Evolutionary conservation across 768 basidiomycete species (phyloP), one percentile per base, ranked within the genome.

Genomic region (Mycena capillaripes): DNA sequence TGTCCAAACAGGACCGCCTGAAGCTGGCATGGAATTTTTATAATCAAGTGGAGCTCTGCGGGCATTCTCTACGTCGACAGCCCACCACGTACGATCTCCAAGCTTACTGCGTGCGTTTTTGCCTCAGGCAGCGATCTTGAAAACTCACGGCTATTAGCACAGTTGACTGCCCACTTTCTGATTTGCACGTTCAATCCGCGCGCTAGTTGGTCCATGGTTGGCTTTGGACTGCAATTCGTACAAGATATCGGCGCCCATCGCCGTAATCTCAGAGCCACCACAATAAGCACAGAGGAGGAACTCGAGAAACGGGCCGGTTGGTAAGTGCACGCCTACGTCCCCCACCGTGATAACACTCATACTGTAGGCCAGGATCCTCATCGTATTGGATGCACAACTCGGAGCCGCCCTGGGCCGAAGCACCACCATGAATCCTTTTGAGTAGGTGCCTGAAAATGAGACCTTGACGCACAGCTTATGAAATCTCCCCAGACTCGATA

Each of bases 101-200:
- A 38, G 30, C 53, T 6, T 70, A 70, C 30, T 70, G 69, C 36
- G 69, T 65, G 7, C n/a, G 69, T 58, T 12, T 14, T 32, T n/a
- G n/a, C 17, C 16, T 23, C 36, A 14, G 4, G 23, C 10, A 44
- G 14, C n/a, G 23, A 21, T 36, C 11, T 34, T 8, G 29, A 29
- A 25, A 5, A 70, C 25, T n/a, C 12, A 36, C 19, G 11, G 21
- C 30, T 16, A 25, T n/a, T 8, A 9, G 21, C 12, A 3, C 60
- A 70, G 69, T 61, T 70, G 4, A 52, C 60, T 10, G 50, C 29
- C 2, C 25, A 52, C 4, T 70, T 70, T 29, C 21, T 70, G 21
- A n/a, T 29, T 6, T 55, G 53, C 16, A 30, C 40, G 5, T 27
- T 27, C 29, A 44, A 44, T 27, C 29, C 53, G 1, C 69, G 60